phyloP scores from a whole-genome alignment of 495 filamentous ascomycete genomes.

The Penicillium crystallinum region DNA sequence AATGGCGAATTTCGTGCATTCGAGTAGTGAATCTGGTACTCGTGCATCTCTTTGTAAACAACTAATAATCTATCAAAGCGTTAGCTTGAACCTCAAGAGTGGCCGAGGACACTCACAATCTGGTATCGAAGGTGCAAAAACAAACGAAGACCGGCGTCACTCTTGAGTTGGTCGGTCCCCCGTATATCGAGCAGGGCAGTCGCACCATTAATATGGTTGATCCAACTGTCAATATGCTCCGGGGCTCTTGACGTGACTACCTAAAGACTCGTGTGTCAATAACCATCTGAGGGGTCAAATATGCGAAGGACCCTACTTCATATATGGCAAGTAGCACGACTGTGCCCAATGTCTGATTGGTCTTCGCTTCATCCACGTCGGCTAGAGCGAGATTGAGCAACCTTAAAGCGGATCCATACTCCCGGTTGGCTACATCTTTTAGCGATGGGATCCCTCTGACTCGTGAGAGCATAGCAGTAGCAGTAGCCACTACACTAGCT shows the following conservation, averaged over 20 bases:
- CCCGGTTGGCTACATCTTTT: conserved; percentile 34
- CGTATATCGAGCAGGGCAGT: conserved; percentile 52
- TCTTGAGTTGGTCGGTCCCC: conserved; percentile 52
- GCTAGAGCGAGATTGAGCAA: conserved; percentile 50
- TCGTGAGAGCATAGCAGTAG: conserved; percentile 47
- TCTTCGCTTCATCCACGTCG: conserved; percentile 48
- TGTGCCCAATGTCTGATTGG: conserved; percentile 57
- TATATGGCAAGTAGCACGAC: conserved; percentile 53
- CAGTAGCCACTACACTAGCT: conserved; percentile 44
- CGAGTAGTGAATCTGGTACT: conserved; percentile 32
- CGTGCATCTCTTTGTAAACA: conserved; percentile 34
- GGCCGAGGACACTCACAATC: conserved; percentile 26
- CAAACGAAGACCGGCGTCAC: conserved; percentile 48
- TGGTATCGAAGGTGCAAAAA: conserved; percentile 53
- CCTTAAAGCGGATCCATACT: conserved; percentile 45
- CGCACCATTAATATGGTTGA: conserved; percentile 56
- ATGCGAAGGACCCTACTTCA: conserved; percentile 32
- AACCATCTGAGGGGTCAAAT: background rate
- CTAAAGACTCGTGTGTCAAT: conserved; percentile 17
- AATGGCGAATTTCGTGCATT: conserved; percentile 32
- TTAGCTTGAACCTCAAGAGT: background rate
- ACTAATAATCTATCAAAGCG: conserved; percentile 29
- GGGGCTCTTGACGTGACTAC: conserved; percentile 46
- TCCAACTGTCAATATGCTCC: conserved; percentile 48
- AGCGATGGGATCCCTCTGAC: conserved; percentile 30